A percentile compares a stretch with the other conserved stretches of the same genome.
These are phyloP conservation scores for Neurospora sp. DNA, from an alignment of 495 filamentous ascomycete species.

Conservation along the genomic window DNA sequence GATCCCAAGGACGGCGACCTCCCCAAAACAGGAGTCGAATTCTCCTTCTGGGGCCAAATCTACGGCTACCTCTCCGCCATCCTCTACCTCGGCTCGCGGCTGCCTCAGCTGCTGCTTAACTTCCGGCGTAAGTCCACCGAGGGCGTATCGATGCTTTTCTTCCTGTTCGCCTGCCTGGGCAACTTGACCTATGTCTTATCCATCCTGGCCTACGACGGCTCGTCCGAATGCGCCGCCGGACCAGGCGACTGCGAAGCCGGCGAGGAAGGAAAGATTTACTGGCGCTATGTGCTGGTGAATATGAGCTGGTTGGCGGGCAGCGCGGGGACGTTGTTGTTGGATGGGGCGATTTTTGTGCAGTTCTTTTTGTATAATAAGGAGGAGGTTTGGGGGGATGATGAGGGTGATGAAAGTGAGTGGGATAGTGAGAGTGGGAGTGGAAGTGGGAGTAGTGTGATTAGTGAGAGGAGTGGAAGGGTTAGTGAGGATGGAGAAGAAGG, in stretches of 20 bases:
- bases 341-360: conserved; percentile 78
- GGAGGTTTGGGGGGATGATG: conserved; percentile 3
- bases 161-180: conserved; percentile 90
- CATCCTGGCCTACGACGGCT: conserved; percentile 70
- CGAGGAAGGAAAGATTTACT: conserved; percentile 52
- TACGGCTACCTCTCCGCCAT: conserved; percentile 80
- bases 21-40: conserved; percentile 9
- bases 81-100: conserved; percentile 76
- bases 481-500: conserved; percentile 20
- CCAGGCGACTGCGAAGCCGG: conserved; percentile 39
- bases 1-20: conserved; percentile 4
- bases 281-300: conserved; percentile 76
- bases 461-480: conserved; percentile 14
- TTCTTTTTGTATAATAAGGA: conserved; percentile 69
- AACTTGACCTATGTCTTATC: conserved; percentile 86
- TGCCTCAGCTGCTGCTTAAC: conserved; percentile 87
- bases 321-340: conserved; percentile 73
- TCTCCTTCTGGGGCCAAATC: conserved; percentile 59
- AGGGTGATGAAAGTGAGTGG: conserved; percentile 9
- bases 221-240: conserved; percentile 40
- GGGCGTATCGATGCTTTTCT: conserved; percentile 85
- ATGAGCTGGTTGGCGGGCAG: conserved; percentile 82
- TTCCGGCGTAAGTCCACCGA: conserved; percentile 83
- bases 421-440: conserved; percentile 8
- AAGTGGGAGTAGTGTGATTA: conserved; percentile 3